A percentile compares a stretch with the other conserved stretches of the same genome.
Conservation (phyloP, 306 rosid genomes). For the Datisca glomerata region DNA sequence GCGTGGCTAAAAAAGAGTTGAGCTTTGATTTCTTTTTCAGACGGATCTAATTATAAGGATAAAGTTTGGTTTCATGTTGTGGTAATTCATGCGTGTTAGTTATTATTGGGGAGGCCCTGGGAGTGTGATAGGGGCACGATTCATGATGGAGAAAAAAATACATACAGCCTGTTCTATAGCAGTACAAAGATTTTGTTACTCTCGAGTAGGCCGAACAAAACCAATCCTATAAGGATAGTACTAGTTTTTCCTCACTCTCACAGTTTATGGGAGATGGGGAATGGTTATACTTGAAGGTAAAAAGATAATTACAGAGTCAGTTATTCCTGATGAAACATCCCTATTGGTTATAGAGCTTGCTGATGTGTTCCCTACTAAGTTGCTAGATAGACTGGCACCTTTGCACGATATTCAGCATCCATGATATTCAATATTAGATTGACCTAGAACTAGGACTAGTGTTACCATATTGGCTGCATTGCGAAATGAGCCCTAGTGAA, state of each 20-base stretch:
- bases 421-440: too few species aligned
- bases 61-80: not conserved
- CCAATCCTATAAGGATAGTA: not conserved
- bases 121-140: not conserved
- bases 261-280: not conserved
- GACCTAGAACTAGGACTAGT: not conserved
- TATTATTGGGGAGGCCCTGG: not conserved
- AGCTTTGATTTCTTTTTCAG: not conserved
- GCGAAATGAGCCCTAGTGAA: not conserved
- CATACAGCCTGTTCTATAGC: not conserved
- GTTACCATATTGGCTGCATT: not conserved
- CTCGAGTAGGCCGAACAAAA: not conserved
- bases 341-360: not conserved
- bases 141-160: not conserved
- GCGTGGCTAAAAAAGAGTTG: too few species aligned
- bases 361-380: not conserved
- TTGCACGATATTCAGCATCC: not conserved
- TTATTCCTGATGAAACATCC: not conserved
- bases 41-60: not conserved
- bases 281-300: too few species aligned
- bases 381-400: not conserved
- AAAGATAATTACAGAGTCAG: not conserved
- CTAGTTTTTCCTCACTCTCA: not conserved
- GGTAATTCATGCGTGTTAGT: not conserved
- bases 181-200: not conserved